A percentile compares a stretch with the other conserved stretches of the same genome.
phyloP scores from a whole-genome alignment of 2,329 filamentous ascomycete genomes.

The Pseudogymnoascus sp. region DNA sequence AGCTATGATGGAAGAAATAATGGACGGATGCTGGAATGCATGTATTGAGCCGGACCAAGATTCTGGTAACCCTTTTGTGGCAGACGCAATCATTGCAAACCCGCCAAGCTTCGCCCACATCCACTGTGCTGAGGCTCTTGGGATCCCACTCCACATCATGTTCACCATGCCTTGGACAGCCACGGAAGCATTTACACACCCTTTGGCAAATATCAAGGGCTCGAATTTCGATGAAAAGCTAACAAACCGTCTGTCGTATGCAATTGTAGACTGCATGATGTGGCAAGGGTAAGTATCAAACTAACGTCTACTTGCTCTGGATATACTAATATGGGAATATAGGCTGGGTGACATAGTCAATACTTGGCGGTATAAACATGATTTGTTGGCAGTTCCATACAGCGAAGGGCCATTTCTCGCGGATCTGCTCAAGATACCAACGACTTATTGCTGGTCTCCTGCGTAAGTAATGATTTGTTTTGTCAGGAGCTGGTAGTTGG shows the following conservation, averaged over 20 bases:
- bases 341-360: constrained; percentile 66
- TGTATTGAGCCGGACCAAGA: constrained; percentile 53
- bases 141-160: constrained; percentile 56
- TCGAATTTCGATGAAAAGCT: constrained; percentile 27
- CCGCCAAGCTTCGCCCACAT: constrained; percentile 37
- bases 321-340: neutral
- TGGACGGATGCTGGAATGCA: constrained; percentile 75
- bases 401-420: constrained; percentile 32
- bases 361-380: constrained; percentile 15
- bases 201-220: constrained; percentile 38
- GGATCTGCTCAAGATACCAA: constrained; percentile 27
- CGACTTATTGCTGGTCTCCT: constrained; percentile 17
- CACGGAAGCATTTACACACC: constrained; percentile 40
- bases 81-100: constrained; percentile 25
- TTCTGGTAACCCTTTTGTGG: constrained; percentile 21
- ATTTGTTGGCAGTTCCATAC: constrained; percentile 33
- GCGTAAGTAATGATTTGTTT: neutral
- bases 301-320: neutral
- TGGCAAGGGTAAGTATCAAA: constrained; percentile 36
- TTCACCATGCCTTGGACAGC: constrained; percentile 54
- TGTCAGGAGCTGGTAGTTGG: constrained; percentile 41
- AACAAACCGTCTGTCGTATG: constrained; percentile 38
- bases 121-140: constrained; percentile 51
- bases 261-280: constrained; percentile 39
- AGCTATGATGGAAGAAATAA: constrained; percentile 63